Conservation (phyloP, 2,329 filamentous ascomycete species). For the Lachnellula cervina region DNA sequence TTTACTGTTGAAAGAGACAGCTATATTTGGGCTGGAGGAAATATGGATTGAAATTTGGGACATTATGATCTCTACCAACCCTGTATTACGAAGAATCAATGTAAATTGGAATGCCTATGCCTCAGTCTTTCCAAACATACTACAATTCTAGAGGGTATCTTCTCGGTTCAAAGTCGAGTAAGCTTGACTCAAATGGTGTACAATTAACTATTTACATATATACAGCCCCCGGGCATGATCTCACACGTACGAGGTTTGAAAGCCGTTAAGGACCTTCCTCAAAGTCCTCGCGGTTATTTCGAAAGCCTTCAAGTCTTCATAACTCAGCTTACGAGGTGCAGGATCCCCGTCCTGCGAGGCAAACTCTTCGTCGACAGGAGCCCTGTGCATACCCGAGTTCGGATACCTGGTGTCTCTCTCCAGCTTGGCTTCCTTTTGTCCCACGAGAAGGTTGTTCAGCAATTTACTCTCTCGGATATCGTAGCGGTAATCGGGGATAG, state of each 20-base stretch:
- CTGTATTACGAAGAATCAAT: too few species aligned
- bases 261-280: conserved; percentile 11
- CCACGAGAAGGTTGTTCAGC: conserved; percentile 2
- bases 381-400: background rate
- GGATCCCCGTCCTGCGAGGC: background rate
- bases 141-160: too few species aligned
- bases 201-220: conserved; percentile 11
- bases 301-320: conserved; percentile 15
- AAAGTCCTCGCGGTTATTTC: conserved; percentile 11
- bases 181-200: background rate
- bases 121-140: too few species aligned
- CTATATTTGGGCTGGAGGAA: too few species aligned
- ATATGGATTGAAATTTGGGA: too few species aligned
- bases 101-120: too few species aligned
- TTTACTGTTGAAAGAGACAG: background rate
- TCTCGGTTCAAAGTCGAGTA: too few species aligned
- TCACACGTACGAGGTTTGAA: conserved; percentile 10
- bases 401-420: background rate
- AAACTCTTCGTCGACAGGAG: background rate
- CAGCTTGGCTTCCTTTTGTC: background rate
- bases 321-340: background rate
- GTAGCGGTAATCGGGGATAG: conserved; percentile 26
- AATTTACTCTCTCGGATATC: background rate
- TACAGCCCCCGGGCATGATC: background rate
- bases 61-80: too few species aligned